phyloP scores from a whole-genome alignment of 2,329 filamentous ascomycete genomes.

The Colletotrichum sp. region DNA sequence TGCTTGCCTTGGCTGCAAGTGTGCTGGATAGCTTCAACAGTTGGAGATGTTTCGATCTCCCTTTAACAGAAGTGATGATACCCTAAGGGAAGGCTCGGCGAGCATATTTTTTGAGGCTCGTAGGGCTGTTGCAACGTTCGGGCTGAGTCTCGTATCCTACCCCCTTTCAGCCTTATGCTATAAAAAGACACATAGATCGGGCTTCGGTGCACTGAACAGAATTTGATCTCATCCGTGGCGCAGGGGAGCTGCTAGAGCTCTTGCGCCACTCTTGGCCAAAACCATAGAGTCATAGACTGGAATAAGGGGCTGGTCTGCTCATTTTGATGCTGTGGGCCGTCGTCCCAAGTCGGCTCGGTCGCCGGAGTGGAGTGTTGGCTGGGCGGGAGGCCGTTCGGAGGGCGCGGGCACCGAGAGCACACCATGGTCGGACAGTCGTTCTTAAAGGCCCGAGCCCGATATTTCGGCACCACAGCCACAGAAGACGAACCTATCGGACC shows the following conservation, averaged over 20 bases:
- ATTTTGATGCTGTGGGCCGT: not conserved
- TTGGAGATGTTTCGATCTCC: not conserved
- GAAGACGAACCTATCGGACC: not conserved
- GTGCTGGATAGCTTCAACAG: not conserved
- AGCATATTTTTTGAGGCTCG: not conserved
- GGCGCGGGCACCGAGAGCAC: conserved; percentile 1
- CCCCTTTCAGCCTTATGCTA: not conserved
- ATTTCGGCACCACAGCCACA: not conserved
- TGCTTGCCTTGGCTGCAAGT: not conserved
- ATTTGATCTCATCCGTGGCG: not conserved
- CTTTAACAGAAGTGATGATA: not conserved
- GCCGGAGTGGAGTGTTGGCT: not conserved
- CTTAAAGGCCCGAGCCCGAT: not conserved
- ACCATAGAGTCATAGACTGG: not conserved
- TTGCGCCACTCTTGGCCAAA: conserved; percentile 12
- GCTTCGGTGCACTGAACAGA: not conserved
- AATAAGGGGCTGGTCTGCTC: not conserved
- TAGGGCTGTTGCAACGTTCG: not conserved
- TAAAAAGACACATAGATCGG: not conserved
- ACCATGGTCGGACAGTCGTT: not conserved
- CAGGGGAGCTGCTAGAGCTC: not conserved
- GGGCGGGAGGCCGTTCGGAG: not conserved
- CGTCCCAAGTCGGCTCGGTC: not conserved
- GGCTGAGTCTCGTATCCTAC: conserved; percentile 2
- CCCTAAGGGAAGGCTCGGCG: not conserved